These are phyloP conservation scores for Cystofilobasidium bisporidii DNA, from an alignment of 768 basidiomycete species.

Conservation along the genomic window DNA sequence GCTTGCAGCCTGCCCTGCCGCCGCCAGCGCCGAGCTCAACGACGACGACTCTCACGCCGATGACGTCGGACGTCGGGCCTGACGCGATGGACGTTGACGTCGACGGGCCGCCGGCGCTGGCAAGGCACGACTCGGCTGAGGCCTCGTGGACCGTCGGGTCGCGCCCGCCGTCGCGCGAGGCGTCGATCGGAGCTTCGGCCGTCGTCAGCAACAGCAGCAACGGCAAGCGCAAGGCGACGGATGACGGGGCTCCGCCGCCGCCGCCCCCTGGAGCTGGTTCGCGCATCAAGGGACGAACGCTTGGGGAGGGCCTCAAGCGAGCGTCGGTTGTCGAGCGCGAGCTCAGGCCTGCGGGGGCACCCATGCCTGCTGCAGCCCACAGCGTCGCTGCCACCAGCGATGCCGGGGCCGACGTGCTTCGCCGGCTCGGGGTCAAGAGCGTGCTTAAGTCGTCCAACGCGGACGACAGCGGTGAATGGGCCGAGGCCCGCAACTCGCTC, in stretches of 20 bases:
- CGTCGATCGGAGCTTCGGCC: neutral
- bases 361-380: neutral
- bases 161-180: neutral
- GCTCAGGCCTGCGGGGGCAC: neutral
- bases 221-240: slow-evolving; percentile 22
- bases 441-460: slow-evolving; percentile 49
- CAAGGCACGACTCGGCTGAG: neutral
- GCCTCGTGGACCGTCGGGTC: neutral
- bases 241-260: neutral
- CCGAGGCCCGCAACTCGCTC: slow-evolving; percentile 69
- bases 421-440: slow-evolving; percentile 52
- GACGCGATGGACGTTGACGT: slow-evolving; percentile 1
- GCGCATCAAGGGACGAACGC: slow-evolving; percentile 10
- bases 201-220: too few relatives aligned
- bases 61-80: neutral
- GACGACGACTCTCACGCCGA: neutral
- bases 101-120: neutral
- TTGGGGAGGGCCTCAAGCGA: slow-evolving; percentile 12
- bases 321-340: neutral
- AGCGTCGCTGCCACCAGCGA: too few relatives aligned
- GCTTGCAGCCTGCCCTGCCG: neutral
- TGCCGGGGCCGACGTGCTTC: neutral
- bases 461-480: slow-evolving; percentile 47
- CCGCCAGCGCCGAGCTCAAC: neutral
- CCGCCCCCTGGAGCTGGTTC: neutral